Evolutionary conservation across 768 basidiomycete genomes (phyloP).

Genomic region (Tylopilus balloui): DNA sequence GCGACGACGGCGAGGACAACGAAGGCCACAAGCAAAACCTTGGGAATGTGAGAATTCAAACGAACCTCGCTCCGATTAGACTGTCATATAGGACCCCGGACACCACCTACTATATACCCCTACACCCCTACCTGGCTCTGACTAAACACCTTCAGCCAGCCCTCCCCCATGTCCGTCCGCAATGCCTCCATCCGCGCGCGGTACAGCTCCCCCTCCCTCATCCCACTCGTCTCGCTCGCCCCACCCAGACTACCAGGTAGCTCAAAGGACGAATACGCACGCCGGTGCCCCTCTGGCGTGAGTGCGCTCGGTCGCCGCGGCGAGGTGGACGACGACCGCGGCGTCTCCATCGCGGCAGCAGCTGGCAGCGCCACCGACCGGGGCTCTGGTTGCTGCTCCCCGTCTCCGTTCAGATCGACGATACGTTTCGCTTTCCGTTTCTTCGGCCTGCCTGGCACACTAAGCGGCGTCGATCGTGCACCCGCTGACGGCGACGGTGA

Average conservation of each 20-base stretch:
- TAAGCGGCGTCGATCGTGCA: conserved; percentile 44
- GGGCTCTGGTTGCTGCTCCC: conserved; percentile 20
- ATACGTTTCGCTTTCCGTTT: conserved; percentile 70
- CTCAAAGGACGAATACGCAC: conserved; percentile 49
- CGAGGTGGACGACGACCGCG: conserved; percentile 13
- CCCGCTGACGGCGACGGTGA: conserved; percentile 34
- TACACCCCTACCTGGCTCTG: conserved; percentile 43
- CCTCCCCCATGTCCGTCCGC: conserved; percentile 84
- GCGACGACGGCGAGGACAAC: conserved; percentile 43
- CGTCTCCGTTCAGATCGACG: conserved; percentile 65
- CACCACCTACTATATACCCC: conserved; percentile 24
- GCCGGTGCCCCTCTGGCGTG: conserved; percentile 14
- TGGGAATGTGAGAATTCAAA: conserved; percentile 25
- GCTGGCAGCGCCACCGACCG: conserved; percentile 1
- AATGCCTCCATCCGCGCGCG: conserved; percentile 75
- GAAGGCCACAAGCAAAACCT: conserved; percentile 28
- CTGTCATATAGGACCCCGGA: conserved; percentile 25
- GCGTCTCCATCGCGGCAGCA: background rate
- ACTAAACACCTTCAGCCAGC: conserved; percentile 82
- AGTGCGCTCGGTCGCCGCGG: conserved; percentile 19
- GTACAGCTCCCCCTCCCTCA: conserved; percentile 63
- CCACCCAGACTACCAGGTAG: conserved; percentile 29
- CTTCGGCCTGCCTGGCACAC: conserved; percentile 40
- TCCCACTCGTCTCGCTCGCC: conserved; percentile 24
- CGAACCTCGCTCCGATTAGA: conserved; percentile 12